These are phyloP conservation scores for Leccinum angustisporum DNA, from an alignment of 1,284 basidiomycete genomes.

Conservation along the genomic window DNA sequence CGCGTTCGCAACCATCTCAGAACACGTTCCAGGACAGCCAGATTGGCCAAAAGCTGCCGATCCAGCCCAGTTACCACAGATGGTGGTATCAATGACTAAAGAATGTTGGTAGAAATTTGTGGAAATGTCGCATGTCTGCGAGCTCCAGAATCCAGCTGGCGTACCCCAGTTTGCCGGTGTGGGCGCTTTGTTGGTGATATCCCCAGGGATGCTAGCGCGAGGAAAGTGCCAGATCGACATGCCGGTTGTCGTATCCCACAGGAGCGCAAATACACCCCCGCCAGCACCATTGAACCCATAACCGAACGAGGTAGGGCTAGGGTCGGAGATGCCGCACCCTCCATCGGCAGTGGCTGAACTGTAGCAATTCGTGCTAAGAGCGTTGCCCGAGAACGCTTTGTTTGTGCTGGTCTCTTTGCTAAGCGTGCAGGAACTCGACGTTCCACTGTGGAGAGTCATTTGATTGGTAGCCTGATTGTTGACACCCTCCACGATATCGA, in stretches of 20 bases:
- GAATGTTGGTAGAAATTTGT: constrained; percentile 70
- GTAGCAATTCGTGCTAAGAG: constrained; percentile 43
- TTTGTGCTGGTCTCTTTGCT: background rate
- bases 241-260: constrained; percentile 59
- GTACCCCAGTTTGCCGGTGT: constrained; percentile 66
- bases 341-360: constrained; percentile 39
- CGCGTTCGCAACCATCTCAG: constrained; percentile 60
- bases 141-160: constrained; percentile 67
- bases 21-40: constrained; percentile 73
- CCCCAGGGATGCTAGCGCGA: constrained; percentile 63
- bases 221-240: constrained; percentile 81
- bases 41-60: constrained; percentile 46
- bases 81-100: constrained; percentile 67
- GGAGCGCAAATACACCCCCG: constrained; percentile 78
- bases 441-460: constrained; percentile 67
- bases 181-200: constrained; percentile 60
- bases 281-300: constrained; percentile 61
- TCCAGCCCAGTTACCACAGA: constrained; percentile 62
- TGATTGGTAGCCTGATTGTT: constrained; percentile 60
- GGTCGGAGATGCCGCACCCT: constrained; percentile 54
- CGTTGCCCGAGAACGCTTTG: constrained; percentile 28
- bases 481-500: constrained; percentile 75
- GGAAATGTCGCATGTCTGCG: constrained; percentile 59
- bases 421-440: constrained; percentile 24
- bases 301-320: constrained; percentile 55